Evolutionary conservation across 148 eudicot genomes (phyloP).

Genomic region (Hydrangea macrophylla): DNA sequence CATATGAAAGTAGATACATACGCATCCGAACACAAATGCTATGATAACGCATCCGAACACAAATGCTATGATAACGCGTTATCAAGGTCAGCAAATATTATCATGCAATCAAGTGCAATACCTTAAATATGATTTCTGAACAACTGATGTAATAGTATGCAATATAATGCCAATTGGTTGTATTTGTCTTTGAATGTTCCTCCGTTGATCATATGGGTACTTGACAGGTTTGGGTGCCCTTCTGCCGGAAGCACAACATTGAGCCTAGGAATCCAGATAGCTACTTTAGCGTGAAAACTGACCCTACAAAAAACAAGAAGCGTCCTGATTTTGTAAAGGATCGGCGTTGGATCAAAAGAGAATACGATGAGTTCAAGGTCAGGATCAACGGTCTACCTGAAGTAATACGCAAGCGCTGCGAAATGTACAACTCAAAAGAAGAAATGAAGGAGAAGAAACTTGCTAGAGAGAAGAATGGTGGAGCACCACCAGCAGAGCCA

Average conservation of each 20-base stretch:
- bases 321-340: conserved; percentile 84
- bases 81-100: too few relatives aligned
- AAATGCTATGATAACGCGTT: too few relatives aligned
- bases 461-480: conserved; percentile 33
- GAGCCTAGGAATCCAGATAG: conserved; percentile 88
- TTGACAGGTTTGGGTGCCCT: conserved; percentile 76
- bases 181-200: not conserved
- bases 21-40: too few relatives aligned
- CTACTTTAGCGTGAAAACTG: conserved; percentile 64
- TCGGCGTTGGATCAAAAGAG: conserved; percentile 89
- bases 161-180: not conserved
- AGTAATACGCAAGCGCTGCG: conserved; percentile 65
- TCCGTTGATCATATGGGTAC: not conserved
- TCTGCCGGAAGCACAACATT: conserved; percentile 82
- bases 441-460: conserved; percentile 32
- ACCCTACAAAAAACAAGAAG: conserved; percentile 80
- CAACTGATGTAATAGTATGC: too few relatives aligned
- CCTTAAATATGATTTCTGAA: too few relatives aligned
- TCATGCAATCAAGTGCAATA: too few relatives aligned
- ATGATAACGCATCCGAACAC: too few relatives aligned
- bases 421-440: conserved; percentile 62
- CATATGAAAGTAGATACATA: too few relatives aligned
- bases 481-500: conserved; percentile 12
- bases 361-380: conserved; percentile 91
- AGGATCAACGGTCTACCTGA: conserved; percentile 81